Base-by-base conservation (phyloP, 345 rosid genomes). In the Streptanthus diversifolius region DNA sequence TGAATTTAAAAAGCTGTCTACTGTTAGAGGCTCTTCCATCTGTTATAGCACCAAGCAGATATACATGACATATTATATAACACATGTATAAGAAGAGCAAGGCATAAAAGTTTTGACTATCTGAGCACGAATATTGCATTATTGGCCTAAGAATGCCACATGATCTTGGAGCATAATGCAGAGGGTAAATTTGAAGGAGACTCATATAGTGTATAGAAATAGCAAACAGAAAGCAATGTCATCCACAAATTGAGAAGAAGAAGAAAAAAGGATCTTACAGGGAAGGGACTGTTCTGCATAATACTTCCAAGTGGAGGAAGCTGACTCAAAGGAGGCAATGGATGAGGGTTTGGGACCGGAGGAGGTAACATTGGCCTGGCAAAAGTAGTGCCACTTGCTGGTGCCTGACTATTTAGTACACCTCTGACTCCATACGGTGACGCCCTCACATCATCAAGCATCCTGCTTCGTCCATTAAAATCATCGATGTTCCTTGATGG, bases 21-120 rank as follows among this genome's bases (percentile, higher is more conserved):
- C 96, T 52, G 96, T 87, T 59, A 76, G 91, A 35, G 66, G 88
- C 70, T 88, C 96, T 66, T 82, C 91, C 73, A 25, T 82, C 99
- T 95, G 70, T 52, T 66, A 61, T 24, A 30, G 25, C 25, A 55
- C 58, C 39, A 71, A 71, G 41, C 27, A 66, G 37, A 71, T 49
- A 44, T 51, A 44, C 32, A 69, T 24, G 39, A 17, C 45, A 63
- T 58, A 55, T 43, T 47, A 29, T 13, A 7, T 13, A 7, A 49
- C 22, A 65, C 19, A 47, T 37, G 59, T 17, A 57, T 66, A 71
- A 10, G 45, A 36, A 14, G 45, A 27, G 17, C 35, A 55, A 56
- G 32, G 11, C 71, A 47, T 11, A 44, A 30, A 44, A 4, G 25
- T 24, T 19, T 39, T 8, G 11, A 65, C 25, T 40, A 41, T 58